Conservation (phyloP, 2,329 filamentous ascomycete genomes). For the Talaromyces funiculosus region DNA sequence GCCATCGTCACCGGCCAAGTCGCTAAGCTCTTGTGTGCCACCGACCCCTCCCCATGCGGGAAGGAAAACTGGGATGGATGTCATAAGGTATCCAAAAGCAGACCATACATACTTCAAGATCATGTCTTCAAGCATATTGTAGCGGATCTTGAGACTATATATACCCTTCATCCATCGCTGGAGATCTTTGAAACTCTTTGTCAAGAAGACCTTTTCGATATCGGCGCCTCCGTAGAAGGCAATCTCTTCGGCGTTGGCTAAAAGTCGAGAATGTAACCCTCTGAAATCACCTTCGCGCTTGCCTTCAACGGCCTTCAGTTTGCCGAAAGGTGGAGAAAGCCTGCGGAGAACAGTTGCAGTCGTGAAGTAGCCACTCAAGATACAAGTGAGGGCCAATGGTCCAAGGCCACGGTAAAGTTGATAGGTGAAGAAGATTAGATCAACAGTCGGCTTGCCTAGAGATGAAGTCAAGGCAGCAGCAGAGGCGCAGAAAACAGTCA, state of each 20-base stretch:
- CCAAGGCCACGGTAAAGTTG: constrained; percentile 90
- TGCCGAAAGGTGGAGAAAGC: constrained; percentile 91
- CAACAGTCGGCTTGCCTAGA: constrained; percentile 95
- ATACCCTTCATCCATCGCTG: constrained; percentile 98
- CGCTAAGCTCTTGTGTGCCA: constrained; percentile 61
- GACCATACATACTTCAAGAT: constrained; percentile 99
- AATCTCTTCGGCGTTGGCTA: constrained; percentile 95
- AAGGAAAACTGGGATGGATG: constrained; percentile 87
- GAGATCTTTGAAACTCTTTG: constrained; percentile 85
- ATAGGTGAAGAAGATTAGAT: constrained; percentile 96
- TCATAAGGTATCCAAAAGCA: constrained; percentile 90
- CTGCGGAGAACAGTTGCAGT: constrained; percentile 85
- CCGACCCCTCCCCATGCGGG: constrained; percentile 88
- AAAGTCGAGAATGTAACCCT: constrained; percentile 80
- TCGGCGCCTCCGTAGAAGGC: constrained; percentile 95
- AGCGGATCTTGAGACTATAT: constrained; percentile 94
- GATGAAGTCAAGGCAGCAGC: constrained; percentile 93
- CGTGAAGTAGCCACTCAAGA: constrained; percentile 88
- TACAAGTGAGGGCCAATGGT: constrained; percentile 75
- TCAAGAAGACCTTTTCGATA: constrained; percentile 88
- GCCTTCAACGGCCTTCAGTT: constrained; percentile 92
- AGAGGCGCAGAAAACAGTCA: constrained; percentile 89
- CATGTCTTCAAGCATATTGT: constrained; percentile 98
- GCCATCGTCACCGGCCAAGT: constrained; percentile 26
- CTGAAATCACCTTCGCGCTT: constrained; percentile 94